A percentile compares a stretch with the other conserved stretches of the same genome.
phyloP scores from a whole-genome alignment of 2,329 filamentous ascomycete species.

The Alternaria brassicicola region DNA sequence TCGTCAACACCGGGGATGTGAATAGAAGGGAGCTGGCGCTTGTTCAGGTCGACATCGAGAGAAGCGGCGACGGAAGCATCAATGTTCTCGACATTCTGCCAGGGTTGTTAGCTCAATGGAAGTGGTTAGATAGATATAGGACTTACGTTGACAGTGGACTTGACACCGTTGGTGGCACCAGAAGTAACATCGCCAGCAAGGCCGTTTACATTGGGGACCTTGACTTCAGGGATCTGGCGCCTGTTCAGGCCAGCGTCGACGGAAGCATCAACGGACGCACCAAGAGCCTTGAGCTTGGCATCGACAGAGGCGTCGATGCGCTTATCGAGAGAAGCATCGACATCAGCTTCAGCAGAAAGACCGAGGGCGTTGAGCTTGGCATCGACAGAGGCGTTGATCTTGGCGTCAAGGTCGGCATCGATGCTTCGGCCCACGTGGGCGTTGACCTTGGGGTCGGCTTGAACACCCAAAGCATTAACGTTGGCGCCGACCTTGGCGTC shows the following conservation, averaged over 20 bases:
- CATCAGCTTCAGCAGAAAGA: neutral
- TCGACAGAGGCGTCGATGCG: neutral
- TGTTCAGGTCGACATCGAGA: neutral
- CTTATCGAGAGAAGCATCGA: neutral
- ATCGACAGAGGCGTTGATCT: neutral
- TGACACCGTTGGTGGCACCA: neutral
- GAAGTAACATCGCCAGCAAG: neutral
- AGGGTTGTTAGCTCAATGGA: neutral
- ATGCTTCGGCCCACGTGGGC: neutral
- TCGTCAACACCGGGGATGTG: neutral
- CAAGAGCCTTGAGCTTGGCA: neutral
- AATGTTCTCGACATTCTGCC: neutral
- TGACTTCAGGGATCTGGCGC: neutral
- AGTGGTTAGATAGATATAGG: neutral
- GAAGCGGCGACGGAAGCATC: neutral
- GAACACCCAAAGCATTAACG: neutral
- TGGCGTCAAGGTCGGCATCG: neutral
- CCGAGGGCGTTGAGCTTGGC: neutral
- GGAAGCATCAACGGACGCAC: neutral
- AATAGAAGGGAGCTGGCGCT: neutral
- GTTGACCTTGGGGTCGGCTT: neutral
- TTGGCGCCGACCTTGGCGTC: neutral
- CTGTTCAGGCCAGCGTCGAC: neutral
- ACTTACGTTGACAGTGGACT: neutral
- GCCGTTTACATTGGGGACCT: neutral